These are phyloP conservation scores for Fusarium sp. DNA, from an alignment of 2,329 filamentous ascomycete genomes.

Conservation along the genomic window DNA sequence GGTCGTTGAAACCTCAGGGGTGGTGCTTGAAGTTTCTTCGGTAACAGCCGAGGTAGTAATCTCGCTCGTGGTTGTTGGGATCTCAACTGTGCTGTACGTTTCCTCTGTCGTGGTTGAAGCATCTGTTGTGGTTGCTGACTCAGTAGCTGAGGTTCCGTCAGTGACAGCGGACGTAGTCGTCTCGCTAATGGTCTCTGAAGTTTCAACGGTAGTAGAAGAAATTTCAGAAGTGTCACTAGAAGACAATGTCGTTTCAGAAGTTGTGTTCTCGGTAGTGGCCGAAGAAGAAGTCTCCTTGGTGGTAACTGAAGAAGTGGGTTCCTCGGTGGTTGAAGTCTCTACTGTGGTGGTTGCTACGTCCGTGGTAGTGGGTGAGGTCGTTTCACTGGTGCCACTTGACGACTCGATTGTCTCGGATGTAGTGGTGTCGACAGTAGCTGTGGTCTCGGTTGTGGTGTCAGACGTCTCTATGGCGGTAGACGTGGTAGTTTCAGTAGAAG, in stretches of 20 bases:
- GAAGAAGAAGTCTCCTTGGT: neutral
- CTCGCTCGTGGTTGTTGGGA: neutral
- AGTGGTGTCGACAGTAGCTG: neutral
- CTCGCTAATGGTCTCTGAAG: neutral
- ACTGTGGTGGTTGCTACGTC: no score
- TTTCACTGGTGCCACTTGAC: neutral
- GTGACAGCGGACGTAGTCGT: neutral
- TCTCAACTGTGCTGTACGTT: no score
- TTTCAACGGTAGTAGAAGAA: neutral
- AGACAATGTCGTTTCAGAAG: constrained; percentile 3
- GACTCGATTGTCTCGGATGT: neutral
- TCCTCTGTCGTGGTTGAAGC: no score
- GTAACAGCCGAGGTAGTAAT: neutral
- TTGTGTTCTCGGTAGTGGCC: neutral
- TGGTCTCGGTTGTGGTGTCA: neutral
- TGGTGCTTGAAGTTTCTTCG: neutral
- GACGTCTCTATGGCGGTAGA: neutral
- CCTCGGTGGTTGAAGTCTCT: neutral
- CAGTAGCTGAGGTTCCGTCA: neutral
- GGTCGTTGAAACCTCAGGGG: neutral
- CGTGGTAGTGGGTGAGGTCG: neutral
- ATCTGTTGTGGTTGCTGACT: neutral
- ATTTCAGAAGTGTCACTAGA: constrained; percentile 1
- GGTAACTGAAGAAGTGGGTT: neutral
- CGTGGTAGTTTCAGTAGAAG: neutral